Evolutionary conservation across 169 alveolate species (phyloP), one percentile per base, ranked within the genome.

Genomic region (Plasmodium vivax): DNA sequence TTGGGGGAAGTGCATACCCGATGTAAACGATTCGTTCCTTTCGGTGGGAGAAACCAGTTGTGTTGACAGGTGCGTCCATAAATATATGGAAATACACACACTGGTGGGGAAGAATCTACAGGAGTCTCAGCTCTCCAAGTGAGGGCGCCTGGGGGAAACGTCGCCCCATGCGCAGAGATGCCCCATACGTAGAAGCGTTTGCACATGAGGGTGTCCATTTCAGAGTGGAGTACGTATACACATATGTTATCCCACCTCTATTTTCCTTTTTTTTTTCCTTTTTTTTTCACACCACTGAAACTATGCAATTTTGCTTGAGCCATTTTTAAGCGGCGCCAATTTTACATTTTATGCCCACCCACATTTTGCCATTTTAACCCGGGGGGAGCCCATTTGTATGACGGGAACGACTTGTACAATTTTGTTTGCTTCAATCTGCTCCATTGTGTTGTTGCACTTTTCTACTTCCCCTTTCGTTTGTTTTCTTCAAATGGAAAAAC

Each of bases 31-130:
- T 80, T 83, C 95, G 71, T 85, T 92, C 41, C 85, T 96, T 62
- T 96, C 96, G 85, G 95, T 95, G 6, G 98, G 98, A 19, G 98
- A 96, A 87, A 93, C 93, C 45, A 96, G 98, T 83, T 96, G 98
- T 84, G 96, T 94, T 47, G 98, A 96, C 93, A 96, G 98, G 38
- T 96, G 98, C 80, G 98, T 96, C 19, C 93, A 94, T 90, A 96
- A 96, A 92, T 96, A 95, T 36, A 43, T 38, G 92, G 94, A 88
- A 68, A 88, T 88, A 58, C 94, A 88, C 79, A 88, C 94, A 62
- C 58, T 88, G 14, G 94, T 88, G 10, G 94, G 94, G 83, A 88
- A 88, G 74, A 88, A 88, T 80, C 54, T 88, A 23, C 94, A 88
- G 43, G 94, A 88, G 32, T 62, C 84, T 56, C 94, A 88, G 54